phyloP scores from a whole-genome alignment of 1,284 basidiomycete genomes.

The Gymnopus androsaceus region DNA sequence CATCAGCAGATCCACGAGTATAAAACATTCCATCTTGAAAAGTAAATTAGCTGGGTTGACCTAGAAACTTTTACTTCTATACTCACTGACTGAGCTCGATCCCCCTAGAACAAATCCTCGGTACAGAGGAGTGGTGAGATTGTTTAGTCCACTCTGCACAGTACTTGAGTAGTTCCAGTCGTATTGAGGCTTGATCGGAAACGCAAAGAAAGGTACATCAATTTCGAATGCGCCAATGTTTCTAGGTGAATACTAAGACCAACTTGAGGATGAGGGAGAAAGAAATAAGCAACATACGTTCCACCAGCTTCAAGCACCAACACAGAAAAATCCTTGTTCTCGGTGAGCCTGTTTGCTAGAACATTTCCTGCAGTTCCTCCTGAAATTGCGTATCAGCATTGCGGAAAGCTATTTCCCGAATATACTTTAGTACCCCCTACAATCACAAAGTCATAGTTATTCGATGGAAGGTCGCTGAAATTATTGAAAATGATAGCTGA shows the following conservation, averaged over 20 bases:
- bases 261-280: too few species aligned
- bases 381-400: slow-evolving; percentile 13
- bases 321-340: slow-evolving; percentile 20
- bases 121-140: slow-evolving; percentile 30
- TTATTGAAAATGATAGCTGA: slow-evolving; percentile 11
- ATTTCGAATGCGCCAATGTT: slow-evolving; percentile 1
- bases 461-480: slow-evolving; percentile 10
- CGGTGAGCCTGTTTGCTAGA: slow-evolving; percentile 23
- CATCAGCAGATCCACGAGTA: slow-evolving; percentile 31
- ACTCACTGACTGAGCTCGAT: slow-evolving; percentile 38
- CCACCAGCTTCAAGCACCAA: slow-evolving; percentile 25
- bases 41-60: too few species aligned
- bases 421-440: too few species aligned
- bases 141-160: slow-evolving; percentile 32
- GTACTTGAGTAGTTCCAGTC: slow-evolving; percentile 41
- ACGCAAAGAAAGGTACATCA: slow-evolving; percentile 26
- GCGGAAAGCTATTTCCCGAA: too few species aligned
- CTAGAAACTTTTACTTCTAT: too few species aligned
- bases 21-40: slow-evolving; percentile 28
- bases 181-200: slow-evolving; percentile 14
- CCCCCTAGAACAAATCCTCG: slow-evolving; percentile 42
- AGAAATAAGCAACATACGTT: too few species aligned
- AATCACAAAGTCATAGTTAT: slow-evolving; percentile 32
- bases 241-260: too few species aligned
- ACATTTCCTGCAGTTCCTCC: slow-evolving; percentile 30